Evolutionary conservation across 1,284 basidiomycete genomes (phyloP), one percentile per base, ranked within the genome.

Genomic region (Pseudozyma pruni): DNA sequence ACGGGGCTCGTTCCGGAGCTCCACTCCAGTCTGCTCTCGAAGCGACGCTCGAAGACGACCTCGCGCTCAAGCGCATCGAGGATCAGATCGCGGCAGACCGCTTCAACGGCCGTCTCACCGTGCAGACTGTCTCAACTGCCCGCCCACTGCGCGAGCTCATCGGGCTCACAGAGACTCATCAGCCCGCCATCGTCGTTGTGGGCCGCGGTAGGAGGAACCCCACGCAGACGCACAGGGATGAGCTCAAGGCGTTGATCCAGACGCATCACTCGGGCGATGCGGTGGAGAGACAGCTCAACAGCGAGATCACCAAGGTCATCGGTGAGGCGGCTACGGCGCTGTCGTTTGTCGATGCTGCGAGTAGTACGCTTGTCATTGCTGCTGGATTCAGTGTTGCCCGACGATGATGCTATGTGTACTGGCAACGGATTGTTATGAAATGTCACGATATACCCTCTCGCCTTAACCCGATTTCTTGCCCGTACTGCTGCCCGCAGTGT

Each of bases 241-340:
- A 79, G 35, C 66, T 79, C 22, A 63, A 67, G 32, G 54, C 44
- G 20, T 43, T 79, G 40, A 58, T 67, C 20, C 49, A 44, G 22
- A 39, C 32, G 17, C 54, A 63, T 25, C 40, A 48, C 34, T 33
- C 46, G 16, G 47, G 25, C 4, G 56, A 63, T 23, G 60, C 55
- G n/a, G 55, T 49, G 11, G 67, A 70, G 31, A 43, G 70, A 10
- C 61, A 61, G 45, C 50, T 77, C 31, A 73, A 76, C 41, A 60
- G 60, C 39, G 77, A 79, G 45, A 76, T 72, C 4, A 76, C 74
- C 45, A 79, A 77, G 35, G 72, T 78, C 23, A 71, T 79, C 33
- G 77, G 77, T 4, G 75, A 79, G 44, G 47, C 71, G 4, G 75
- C 75, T 7, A 71, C 77, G 14, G 72, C 74, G 9, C 42, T 75